Percentiles rank a stretch among this genome's conserved stretches.
phyloP scores from a whole-genome alignment of 2,329 filamentous ascomycete species.

The Pseudogymnoascus sp. region DNA sequence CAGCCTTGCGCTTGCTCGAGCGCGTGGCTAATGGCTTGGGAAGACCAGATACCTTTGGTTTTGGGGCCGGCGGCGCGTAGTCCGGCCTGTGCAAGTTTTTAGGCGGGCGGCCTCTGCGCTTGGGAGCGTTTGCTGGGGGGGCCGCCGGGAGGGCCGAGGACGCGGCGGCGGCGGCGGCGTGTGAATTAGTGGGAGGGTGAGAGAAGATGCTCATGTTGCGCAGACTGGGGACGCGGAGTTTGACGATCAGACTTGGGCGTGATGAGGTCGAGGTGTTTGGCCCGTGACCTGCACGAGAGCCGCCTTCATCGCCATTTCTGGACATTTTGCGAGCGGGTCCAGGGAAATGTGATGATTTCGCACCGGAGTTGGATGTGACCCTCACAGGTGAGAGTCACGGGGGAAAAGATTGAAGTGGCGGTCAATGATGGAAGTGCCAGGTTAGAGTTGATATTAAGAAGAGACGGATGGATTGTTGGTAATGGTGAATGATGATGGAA shows the following conservation, averaged over 20 bases:
- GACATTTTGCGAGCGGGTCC: neutral
- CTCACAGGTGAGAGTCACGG: neutral
- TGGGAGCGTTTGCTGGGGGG: neutral
- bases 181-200: neutral
- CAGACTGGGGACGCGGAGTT: neutral
- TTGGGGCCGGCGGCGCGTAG: neutral
- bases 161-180: neutral
- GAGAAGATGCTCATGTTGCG: neutral
- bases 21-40: slow-evolving; percentile 1
- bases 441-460: neutral
- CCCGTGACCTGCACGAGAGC: neutral
- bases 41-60: neutral
- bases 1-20: slow-evolving; percentile 19
- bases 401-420: neutral
- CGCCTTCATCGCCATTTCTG: neutral
- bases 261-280: neutral
- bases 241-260: neutral
- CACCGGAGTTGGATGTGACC: neutral
- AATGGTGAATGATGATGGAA: neutral
- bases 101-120: neutral
- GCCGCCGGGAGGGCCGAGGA: neutral
- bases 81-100: neutral
- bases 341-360: neutral
- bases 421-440: neutral
- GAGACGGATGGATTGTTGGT: neutral